These are phyloP conservation scores for Paramecium caudatum DNA, from an alignment of 73 alveolate species.

Conservation along the genomic window DNA sequence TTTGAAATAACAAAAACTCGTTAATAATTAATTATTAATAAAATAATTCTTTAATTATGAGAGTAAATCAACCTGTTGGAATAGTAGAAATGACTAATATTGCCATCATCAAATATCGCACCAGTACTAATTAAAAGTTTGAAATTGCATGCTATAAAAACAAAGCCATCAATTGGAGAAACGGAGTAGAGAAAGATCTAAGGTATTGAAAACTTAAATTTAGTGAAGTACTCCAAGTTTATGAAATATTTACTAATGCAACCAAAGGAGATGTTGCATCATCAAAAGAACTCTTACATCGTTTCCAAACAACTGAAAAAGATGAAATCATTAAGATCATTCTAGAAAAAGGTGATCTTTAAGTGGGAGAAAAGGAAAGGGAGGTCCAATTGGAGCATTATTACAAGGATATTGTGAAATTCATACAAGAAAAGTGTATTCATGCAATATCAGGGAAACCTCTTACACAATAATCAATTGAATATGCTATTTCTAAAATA, in stretches of 20 bases:
- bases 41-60: background rate
- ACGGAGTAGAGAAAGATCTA: slow-evolving; percentile 93
- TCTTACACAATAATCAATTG: slow-evolving; percentile 85
- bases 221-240: slow-evolving; percentile 94
- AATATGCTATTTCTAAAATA: slow-evolving; percentile 89
- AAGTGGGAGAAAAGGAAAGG: slow-evolving; percentile 92
- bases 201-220: background rate
- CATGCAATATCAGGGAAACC: slow-evolving; percentile 82
- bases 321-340: slow-evolving; percentile 91
- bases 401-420: slow-evolving; percentile 87
- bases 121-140: slow-evolving; percentile 81
- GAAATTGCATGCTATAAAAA: slow-evolving; percentile 98
- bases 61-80: slow-evolving; percentile 85
- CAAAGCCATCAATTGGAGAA: slow-evolving; percentile 95
- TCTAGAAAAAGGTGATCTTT: slow-evolving; percentile 96
- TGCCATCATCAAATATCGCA: slow-evolving; percentile 87
- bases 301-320: slow-evolving; percentile 87
- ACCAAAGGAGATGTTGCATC: slow-evolving; percentile 97
- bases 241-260: slow-evolving; percentile 95
- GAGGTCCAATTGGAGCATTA: slow-evolving; percentile 81
- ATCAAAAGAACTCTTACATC: slow-evolving; percentile 86
- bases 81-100: slow-evolving; percentile 91
- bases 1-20: slow-evolving; percentile 54
- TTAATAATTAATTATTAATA: slow-evolving; percentile 52
- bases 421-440: slow-evolving; percentile 87